Percentiles rank a stretch among this genome's conserved stretches.
Conservation (phyloP, 106 monocot genomes). For the Dioscorea zingiberensis region DNA sequence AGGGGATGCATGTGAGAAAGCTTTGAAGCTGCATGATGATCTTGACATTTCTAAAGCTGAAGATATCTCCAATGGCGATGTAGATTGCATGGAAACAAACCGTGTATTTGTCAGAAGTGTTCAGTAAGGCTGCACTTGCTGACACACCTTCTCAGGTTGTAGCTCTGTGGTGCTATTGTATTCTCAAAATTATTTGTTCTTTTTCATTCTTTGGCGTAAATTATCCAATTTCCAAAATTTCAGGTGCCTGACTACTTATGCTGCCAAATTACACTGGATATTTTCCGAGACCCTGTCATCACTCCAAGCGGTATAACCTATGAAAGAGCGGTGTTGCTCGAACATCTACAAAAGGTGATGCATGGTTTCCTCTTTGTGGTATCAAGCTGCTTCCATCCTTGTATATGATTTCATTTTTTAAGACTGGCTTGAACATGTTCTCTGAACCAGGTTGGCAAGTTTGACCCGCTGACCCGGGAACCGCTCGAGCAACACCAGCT, state of each 20-base stretch:
- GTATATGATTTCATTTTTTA: neutral
- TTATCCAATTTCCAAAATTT: neutral
- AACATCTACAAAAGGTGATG: slow-evolving; percentile 67
- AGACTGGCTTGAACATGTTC: too few species aligned
- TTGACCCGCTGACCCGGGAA: slow-evolving; percentile 32
- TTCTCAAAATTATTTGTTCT: too few species aligned
- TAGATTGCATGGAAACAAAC: slow-evolving; percentile 19
- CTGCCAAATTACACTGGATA: slow-evolving; percentile 83
- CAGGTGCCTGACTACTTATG: slow-evolving; percentile 89
- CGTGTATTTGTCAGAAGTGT: slow-evolving; percentile 42
- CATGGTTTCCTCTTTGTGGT: too few species aligned
- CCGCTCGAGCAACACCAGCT: slow-evolving; percentile 25
- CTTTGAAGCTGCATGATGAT: slow-evolving; percentile 32
- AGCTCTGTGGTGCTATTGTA: neutral
- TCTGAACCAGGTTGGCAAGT: slow-evolving; percentile 26
- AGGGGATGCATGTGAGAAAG: slow-evolving; percentile 70
- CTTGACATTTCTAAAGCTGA: slow-evolving; percentile 25
- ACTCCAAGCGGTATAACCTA: slow-evolving; percentile 82
- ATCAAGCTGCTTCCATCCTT: neutral
- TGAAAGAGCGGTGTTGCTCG: slow-evolving; percentile 64
- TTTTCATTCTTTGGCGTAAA: too few species aligned
- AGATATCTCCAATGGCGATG: slow-evolving; percentile 14
- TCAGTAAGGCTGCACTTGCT: slow-evolving; percentile 32
- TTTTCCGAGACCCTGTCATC: slow-evolving; percentile 77
- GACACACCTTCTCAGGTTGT: slow-evolving; percentile 51